phyloP scores from a whole-genome alignment of 2,329 filamentous ascomycete genomes.

The Pseudophaeomoniella oleicola region DNA sequence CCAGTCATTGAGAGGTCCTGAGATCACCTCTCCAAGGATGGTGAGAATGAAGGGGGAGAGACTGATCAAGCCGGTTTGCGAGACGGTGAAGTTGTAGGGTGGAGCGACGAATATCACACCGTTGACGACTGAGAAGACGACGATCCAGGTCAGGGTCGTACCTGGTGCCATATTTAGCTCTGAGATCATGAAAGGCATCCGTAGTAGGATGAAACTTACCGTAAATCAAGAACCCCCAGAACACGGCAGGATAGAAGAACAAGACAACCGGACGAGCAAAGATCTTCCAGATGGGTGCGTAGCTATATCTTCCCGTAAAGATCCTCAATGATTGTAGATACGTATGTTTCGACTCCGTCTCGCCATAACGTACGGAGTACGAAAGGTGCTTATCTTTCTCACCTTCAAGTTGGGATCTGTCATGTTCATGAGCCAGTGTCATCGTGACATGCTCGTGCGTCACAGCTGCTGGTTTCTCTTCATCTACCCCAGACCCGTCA shows the following conservation, averaged over 20 bases:
- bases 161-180: neutral
- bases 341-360: slow-evolving; percentile 5
- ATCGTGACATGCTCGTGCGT: slow-evolving; percentile 3
- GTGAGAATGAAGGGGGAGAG: slow-evolving; percentile 25
- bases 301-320: slow-evolving; percentile 9
- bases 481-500: slow-evolving; percentile 13
- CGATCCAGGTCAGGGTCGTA: slow-evolving; percentile 21
- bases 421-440: slow-evolving; percentile 1
- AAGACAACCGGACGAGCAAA: slow-evolving; percentile 22
- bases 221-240: slow-evolving; percentile 21
- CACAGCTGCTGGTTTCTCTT: slow-evolving; percentile 8
- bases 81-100: slow-evolving; percentile 26
- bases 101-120: slow-evolving; percentile 21
- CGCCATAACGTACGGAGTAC: slow-evolving; percentile 4
- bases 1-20: slow-evolving; percentile 22
- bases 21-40: slow-evolving; percentile 18
- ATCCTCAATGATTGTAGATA: slow-evolving; percentile 7
- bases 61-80: slow-evolving; percentile 24
- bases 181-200: no score
- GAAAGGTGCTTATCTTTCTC: slow-evolving; percentile 7
- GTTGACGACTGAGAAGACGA: slow-evolving; percentile 21
- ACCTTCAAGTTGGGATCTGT: neutral
- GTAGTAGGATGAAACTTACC: no score
- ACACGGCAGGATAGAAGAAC: slow-evolving; percentile 23
- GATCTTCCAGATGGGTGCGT: slow-evolving; percentile 12